Conservation (phyloP, 1,139 yeast species). For the Suhomyces ambrosiae region DNA sequence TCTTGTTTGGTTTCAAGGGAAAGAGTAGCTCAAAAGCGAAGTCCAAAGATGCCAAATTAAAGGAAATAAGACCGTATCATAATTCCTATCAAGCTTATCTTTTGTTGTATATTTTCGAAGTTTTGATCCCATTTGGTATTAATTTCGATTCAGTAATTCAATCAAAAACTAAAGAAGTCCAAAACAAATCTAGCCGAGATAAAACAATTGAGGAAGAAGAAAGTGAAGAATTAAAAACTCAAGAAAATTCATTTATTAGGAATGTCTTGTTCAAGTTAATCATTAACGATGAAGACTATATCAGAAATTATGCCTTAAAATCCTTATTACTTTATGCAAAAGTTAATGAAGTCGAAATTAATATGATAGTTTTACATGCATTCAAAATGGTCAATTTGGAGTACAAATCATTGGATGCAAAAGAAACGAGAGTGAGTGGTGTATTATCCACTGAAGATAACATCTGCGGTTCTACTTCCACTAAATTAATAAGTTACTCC, state of each 20-base stretch:
- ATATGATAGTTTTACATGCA: conserved; percentile 36
- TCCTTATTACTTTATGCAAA: conserved; percentile 36
- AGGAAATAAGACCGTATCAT: conserved; percentile 31
- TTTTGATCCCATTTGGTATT: conserved; percentile 41
- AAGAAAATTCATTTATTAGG: conserved; percentile 29
- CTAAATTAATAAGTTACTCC: conserved; percentile 37
- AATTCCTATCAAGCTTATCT: conserved; percentile 42
- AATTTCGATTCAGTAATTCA: conserved; percentile 32
- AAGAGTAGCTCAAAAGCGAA: conserved; percentile 25
- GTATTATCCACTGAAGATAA: conserved; percentile 26
- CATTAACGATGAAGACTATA: conserved; percentile 36
- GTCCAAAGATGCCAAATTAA: conserved; percentile 20
- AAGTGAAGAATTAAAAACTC: conserved; percentile 18
- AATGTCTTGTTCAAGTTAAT: conserved; percentile 37
- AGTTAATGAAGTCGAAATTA: conserved; percentile 39
- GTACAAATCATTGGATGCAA: conserved; percentile 23
- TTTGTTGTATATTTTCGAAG: conserved; percentile 34
- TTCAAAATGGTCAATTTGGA: conserved; percentile 40
- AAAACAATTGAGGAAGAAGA: conserved; percentile 27
- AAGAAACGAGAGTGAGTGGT: conserved; percentile 20
- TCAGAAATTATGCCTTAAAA: conserved; percentile 39
- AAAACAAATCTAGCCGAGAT: conserved; percentile 22
- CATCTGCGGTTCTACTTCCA: conserved; percentile 24
- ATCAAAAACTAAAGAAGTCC: conserved; percentile 11
- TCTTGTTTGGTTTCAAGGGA: conserved; percentile 32